Percentiles rank a stretch among this genome's conserved stretches.
Conservation (phyloP, 108 stramenopile genomes). For the Ochromonas danica region DNA sequence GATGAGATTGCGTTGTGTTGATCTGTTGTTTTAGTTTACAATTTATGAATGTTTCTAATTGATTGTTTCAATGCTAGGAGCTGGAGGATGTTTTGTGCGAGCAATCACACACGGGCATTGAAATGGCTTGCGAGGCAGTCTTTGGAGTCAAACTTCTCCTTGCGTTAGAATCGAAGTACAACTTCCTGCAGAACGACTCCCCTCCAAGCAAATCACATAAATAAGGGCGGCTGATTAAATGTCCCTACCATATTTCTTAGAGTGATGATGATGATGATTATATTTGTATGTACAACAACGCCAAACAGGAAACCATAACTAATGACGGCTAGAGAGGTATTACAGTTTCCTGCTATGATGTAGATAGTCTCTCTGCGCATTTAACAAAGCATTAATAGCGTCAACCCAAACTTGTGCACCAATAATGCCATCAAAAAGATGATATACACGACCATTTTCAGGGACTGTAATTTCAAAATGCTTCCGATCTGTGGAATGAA, state of each 20-base stretch:
- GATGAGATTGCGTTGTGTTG: no score
- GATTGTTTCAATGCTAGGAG: background rate
- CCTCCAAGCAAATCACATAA: no score
- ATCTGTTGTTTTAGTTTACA: no score
- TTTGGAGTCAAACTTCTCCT: background rate
- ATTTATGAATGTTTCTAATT: background rate
- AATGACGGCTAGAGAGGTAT: no score
- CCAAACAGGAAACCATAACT: no score
- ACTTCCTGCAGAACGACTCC: no score
- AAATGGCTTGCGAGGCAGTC: background rate
- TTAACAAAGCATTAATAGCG: background rate
- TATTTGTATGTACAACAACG: no score
- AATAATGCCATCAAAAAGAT: background rate
- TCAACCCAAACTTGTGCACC: background rate
- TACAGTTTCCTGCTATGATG: background rate
- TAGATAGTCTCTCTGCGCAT: background rate
- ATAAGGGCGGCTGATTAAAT: no score
- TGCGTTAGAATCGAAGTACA: conserved; percentile 9
- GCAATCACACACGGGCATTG: background rate
- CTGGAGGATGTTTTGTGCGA: background rate
- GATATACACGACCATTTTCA: conserved; percentile 6
- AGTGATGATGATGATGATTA: no score
- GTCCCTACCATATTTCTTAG: no score
- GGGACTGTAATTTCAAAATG: background rate
- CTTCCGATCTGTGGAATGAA: background rate